phyloP scores from a whole-genome alignment of 805 yeast species.

The Saturnispora serradocipensis region DNA sequence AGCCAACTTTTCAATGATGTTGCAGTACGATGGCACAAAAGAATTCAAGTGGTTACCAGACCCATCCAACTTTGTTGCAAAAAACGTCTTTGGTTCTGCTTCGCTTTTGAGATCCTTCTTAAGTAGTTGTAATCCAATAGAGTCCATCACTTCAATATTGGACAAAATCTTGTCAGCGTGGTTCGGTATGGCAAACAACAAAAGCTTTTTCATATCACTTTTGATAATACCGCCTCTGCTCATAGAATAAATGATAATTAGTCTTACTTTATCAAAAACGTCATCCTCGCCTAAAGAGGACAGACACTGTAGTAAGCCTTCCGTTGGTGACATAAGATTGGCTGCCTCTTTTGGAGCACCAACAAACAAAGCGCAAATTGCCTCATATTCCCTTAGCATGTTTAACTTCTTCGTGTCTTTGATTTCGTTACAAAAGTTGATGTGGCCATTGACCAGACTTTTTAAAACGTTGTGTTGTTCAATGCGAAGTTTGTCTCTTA shows the following conservation, averaged over 20 bases:
- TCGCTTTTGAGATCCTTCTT: conserved; percentile 34
- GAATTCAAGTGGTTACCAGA: conserved; percentile 21
- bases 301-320: conserved; percentile 49
- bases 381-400: conserved; percentile 7
- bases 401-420: conserved; percentile 4
- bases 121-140: conserved; percentile 28
- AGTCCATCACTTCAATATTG: conserved; percentile 47
- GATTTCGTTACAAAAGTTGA: conserved; percentile 7
- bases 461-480: conserved; percentile 4
- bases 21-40: conserved; percentile 22
- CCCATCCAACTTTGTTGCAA: conserved; percentile 32
- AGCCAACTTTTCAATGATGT: conserved; percentile 21
- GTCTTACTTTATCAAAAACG: conserved; percentile 58
- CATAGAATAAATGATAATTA: conserved; percentile 64
- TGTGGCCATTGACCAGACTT: conserved; percentile 7
- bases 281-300: conserved; percentile 30
- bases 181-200: conserved; percentile 38
- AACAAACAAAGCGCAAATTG: conserved; percentile 5
- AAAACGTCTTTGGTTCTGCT: conserved; percentile 43
- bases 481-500: conserved; percentile 4
- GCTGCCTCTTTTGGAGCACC: conserved; percentile 5
- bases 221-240: conserved; percentile 76
- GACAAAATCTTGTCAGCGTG: conserved; percentile 34
- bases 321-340: conserved; percentile 36
- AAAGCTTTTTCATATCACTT: conserved; percentile 61